Base-by-base conservation (phyloP, 441 rosid genomes). In the Pelargonium fulgidum region DNA sequence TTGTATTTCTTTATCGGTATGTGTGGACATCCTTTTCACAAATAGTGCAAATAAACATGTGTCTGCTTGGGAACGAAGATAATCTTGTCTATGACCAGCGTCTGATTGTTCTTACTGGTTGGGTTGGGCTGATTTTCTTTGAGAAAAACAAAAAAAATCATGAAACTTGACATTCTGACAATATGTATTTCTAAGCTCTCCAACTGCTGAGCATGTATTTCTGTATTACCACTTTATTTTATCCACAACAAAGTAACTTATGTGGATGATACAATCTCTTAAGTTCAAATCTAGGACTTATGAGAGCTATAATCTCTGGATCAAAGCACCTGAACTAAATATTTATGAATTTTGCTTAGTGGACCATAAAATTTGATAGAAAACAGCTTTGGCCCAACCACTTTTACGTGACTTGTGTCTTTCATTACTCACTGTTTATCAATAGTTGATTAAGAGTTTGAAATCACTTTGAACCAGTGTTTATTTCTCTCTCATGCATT, bases 1-100 rank as follows among this genome's bases (percentile, higher is more conserved):
- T 89, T 39, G 90, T 93, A 65, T 93, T 93, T 78, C 84, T 93
- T 1, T 93, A 93, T 73, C 79, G 99, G 97, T 91, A 91, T 48
- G 65, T 19, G 65, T 65, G 66, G 72, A 4, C 64, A 13, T 48
- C 70, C 58, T 42, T 59, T 61, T 22, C 68, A 66, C 50, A 36
- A 8, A 48, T 69, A 64, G 17, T 8, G 41, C 19, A 17, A 61
- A 59, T 17, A 20, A 52, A 52, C 14, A 11, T 44, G 17, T 52
- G 13, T 66, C 52, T 10, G 12, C 11, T 16, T 58, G 14, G 33
- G 13, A 61, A 61, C 39, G 2, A 8, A 26, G 33, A 61, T 61
- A 22, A 22, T 61, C 33, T 61, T 26, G 39, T 12, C 39, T 26
- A 61, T 61, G 64, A 20, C 39, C 64, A 24, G 36, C 9, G 50